Evolutionary conservation across 306 rosid genomes (phyloP).

Genomic region (Echinosophora koreensis): DNA sequence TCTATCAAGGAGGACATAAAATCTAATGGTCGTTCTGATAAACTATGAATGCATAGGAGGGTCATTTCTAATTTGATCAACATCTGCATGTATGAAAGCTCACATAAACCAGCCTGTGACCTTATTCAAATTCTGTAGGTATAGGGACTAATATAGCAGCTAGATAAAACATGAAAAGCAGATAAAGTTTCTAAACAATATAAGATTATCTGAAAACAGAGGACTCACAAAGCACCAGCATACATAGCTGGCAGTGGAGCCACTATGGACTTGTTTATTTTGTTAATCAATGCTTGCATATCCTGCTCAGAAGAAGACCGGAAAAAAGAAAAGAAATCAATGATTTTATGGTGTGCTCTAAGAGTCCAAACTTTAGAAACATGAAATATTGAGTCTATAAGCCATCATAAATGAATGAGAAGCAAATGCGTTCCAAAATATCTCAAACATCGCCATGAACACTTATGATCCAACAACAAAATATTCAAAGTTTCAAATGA

Average conservation of each 20-base stretch:
- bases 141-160: constrained; percentile 4
- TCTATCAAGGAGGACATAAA: neutral
- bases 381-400: constrained; percentile 18
- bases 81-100: neutral
- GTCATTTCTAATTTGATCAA: constrained; percentile 13
- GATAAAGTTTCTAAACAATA: constrained; percentile 8
- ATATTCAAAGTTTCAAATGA: constrained; percentile 14
- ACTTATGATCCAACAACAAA: neutral
- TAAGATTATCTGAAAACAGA: constrained; percentile 32
- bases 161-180: neutral
- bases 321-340: neutral
- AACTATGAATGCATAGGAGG: constrained; percentile 30
- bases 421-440: constrained; percentile 36
- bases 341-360: constrained; percentile 5
- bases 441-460: constrained; percentile 7
- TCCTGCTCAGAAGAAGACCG: constrained; percentile 70
- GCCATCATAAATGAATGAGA: constrained; percentile 24
- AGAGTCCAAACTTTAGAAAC: constrained; percentile 12
- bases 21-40: neutral
- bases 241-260: constrained; percentile 95
- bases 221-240: constrained; percentile 85
- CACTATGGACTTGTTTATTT: constrained; percentile 94
- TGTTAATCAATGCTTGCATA: constrained; percentile 89
- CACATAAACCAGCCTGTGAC: constrained; percentile 7
- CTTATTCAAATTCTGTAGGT: constrained; percentile 35